Evolutionary conservation across 176 grass and related monocot species (phyloP), one percentile per base, ranked within the genome.

Genomic region (Puya raimondii): DNA sequence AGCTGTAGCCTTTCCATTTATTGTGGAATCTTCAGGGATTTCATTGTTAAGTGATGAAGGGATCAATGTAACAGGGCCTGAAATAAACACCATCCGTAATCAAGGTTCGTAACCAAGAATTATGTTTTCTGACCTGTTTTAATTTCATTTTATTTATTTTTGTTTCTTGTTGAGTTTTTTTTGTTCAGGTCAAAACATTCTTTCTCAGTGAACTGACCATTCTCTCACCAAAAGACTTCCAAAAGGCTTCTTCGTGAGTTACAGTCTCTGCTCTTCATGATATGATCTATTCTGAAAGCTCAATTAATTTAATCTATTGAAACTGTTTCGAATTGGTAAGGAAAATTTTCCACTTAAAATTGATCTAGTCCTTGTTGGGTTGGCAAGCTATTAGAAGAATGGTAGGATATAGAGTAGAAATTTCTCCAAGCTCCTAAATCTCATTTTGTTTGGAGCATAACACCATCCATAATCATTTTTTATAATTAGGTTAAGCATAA

Each of bases 1-100:
- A 64, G 79, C 89, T 57, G 71, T 93, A 66, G 73, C 84, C 72
- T 97, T 90, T 90, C 94, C 89, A 68, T 97, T 90, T 68, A 25
- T 81, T 12, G 81, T 97, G 22, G 82, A 90, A 70, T 72, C 84
- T 50, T 97, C 94, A 21, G 94, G 94, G 47, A 86, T 90, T 75
- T 79, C 53, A 69, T 77, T 97, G 50, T 71, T 93, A 68, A 88
- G 48, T 22, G 76, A 93, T 51, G 89, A 88, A 67, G 82, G 82
- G 29, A 66, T 86, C 76, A 68, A 87, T 75, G 79, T 90, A 74
- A 49, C 78, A 52, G 89, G 89, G 48, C 42, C 70, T n/a, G 89
- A 93, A 69, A 93, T 99, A 63, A 88, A 73, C 73, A 73, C 69
- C 48, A 99, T 99, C 57, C 84, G 80, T 15, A 81, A 54, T 81